Conservation (phyloP, 179 eudicot species). For the Dionaea muscipula region DNA sequence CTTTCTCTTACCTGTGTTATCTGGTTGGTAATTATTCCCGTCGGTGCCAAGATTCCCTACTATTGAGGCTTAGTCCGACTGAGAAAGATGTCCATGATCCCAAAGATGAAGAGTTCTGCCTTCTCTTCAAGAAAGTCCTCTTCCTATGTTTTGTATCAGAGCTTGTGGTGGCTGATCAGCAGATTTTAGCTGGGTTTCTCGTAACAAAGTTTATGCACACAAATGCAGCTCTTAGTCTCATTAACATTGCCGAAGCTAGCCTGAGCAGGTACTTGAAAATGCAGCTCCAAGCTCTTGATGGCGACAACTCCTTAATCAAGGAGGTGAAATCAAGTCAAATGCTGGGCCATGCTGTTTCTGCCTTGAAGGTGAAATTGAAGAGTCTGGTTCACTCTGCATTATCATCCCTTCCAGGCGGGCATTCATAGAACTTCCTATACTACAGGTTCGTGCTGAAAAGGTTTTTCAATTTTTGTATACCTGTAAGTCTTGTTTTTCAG, state of each 20-base stretch:
- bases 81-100: conserved; percentile 9
- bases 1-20: conserved; percentile 58
- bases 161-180: conserved; percentile 76
- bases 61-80: conserved; percentile 19
- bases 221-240: conserved; percentile 59
- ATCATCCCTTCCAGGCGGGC: conserved; percentile 26
- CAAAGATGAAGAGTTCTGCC: conserved; percentile 13
- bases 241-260: conserved; percentile 69
- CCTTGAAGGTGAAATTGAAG: conserved; percentile 31
- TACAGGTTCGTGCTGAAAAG: background rate
- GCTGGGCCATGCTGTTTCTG: conserved; percentile 31
- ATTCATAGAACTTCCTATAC: background rate
- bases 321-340: conserved; percentile 21
- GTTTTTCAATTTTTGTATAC: background rate
- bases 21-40: conserved; percentile 70
- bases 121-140: conserved; percentile 36
- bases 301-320: conserved; percentile 13
- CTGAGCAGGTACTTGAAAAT: conserved; percentile 47
- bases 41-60: conserved; percentile 41
- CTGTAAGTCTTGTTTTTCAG: background rate
- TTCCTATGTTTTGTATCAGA: conserved; percentile 73
- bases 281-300: conserved; percentile 35
- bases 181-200: conserved; percentile 68
- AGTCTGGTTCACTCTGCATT: conserved; percentile 42
- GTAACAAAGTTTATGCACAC: conserved; percentile 84